A percentile compares a stretch with the other conserved stretches of the same genome.
These are phyloP conservation scores for Oryza officinalis DNA, from an alignment of 176 grass and related monocot species.

Conservation along the genomic window DNA sequence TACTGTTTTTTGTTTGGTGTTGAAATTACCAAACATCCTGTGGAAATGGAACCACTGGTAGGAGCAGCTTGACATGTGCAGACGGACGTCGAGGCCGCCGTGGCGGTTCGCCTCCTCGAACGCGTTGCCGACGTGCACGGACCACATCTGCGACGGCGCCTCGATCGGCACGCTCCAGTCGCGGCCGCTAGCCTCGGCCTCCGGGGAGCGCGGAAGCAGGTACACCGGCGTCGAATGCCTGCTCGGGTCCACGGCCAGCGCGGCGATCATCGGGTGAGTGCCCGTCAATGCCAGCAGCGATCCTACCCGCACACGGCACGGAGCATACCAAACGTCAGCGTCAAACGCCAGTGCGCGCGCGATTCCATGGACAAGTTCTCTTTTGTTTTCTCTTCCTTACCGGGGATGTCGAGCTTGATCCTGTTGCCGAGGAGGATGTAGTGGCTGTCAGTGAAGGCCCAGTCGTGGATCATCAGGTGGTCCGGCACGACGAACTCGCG, in stretches of 20 bases:
- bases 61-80: constrained; percentile 83
- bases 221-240: constrained; percentile 72
- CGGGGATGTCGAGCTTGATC: constrained; percentile 86
- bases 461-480: constrained; percentile 98
- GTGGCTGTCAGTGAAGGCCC: constrained; percentile 82
- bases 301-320: constrained; percentile 32
- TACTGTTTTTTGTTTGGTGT: neutral
- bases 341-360: neutral
- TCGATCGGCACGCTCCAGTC: constrained; percentile 75
- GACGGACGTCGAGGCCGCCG: constrained; percentile 45
- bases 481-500: constrained; percentile 81
- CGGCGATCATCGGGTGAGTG: constrained; percentile 80
- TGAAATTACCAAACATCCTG: constrained; percentile 75
- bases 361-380: neutral
- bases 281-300: constrained; percentile 76
- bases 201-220: constrained; percentile 68
- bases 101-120: constrained; percentile 69
- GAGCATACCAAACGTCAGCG: no score
- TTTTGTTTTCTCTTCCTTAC: constrained; percentile 28
- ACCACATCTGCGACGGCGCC: constrained; percentile 74
- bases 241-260: constrained; percentile 70
- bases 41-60: constrained; percentile 96
- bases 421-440: constrained; percentile 82
- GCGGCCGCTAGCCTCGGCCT: constrained; percentile 25
- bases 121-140: constrained; percentile 75